Evolutionary conservation across 2,329 filamentous ascomycete genomes (phyloP), one percentile per base, ranked within the genome.

Genomic region (Diplodia mutila): DNA sequence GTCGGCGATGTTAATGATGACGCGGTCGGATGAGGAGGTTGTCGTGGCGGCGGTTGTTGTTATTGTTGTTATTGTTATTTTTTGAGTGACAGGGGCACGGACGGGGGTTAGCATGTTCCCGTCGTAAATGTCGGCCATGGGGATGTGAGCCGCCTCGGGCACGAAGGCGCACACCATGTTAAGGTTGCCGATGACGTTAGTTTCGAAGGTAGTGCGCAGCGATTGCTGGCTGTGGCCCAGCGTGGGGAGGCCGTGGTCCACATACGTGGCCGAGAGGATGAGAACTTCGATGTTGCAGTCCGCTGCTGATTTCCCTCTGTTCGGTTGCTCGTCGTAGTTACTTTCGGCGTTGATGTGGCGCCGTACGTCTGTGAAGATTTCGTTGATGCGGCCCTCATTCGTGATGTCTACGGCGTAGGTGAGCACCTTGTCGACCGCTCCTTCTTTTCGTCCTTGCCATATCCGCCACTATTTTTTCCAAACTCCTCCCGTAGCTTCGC

Each of bases 131-230:
- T 51, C 25, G 16, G 46, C 23, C 18, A 61, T 8, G 11, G 57
- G 25, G 4, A 25, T n/a, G 61, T 34, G 34, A 1, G 29, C 37
- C 2, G 51, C 49, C 12, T 39, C 54, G 2, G 68, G 29, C 34
- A 71, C 65, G 29, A 67, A 72, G 25, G 71, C 61, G 49, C 71
- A 70, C 5, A 66, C 63, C n/a, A 67, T 54, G 34, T 69, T 66
- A 42, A 42, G 39, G 16, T 42, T 42, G 39, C 39, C 39, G 39
- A 42, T 8, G 18, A 42, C 18, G 39, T 42, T 42, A 3, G 39
- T 42, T 14, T 42, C 39, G 39, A 42, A 42, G 16, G 39, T 18
- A 4, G 68, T 14, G 39, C 39, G 39, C 39, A n/a, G 39, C 6
- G 39, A 42, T 14, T 42, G 39, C 39, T n/a, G 39, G 39, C 14